Conservation (phyloP, 2,329 filamentous ascomycete species). For the Dactylellina parvicollis region DNA sequence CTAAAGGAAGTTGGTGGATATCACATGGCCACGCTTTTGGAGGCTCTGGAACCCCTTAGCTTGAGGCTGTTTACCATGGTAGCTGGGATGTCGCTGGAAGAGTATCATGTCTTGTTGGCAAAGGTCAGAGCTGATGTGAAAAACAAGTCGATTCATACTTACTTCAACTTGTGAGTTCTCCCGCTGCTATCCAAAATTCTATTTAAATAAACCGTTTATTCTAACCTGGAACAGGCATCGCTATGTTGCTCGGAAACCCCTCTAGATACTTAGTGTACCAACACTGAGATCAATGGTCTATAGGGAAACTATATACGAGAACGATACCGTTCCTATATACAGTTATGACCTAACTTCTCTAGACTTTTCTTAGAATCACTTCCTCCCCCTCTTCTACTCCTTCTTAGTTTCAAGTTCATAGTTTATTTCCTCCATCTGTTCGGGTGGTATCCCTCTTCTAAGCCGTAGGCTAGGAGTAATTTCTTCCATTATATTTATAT, state of each 20-base stretch:
- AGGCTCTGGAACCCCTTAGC: constrained; percentile 67
- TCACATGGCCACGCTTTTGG: constrained; percentile 60
- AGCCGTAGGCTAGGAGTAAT: too few relatives aligned
- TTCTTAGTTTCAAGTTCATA: too few relatives aligned
- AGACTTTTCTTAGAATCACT: too few relatives aligned
- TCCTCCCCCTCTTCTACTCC: too few relatives aligned
- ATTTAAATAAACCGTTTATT: too few relatives aligned
- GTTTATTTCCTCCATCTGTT: too few relatives aligned
- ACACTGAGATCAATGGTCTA: not conserved
- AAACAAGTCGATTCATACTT: constrained; percentile 61
- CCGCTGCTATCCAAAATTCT: not conserved
- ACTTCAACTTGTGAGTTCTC: constrained; percentile 61
- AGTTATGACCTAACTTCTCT: too few relatives aligned
- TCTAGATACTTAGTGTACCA: not conserved
- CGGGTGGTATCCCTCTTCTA: too few relatives aligned
- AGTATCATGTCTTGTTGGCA: constrained; percentile 66
- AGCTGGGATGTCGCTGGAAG: constrained; percentile 64
- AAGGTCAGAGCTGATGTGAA: constrained; percentile 64
- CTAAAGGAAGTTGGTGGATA: constrained; percentile 63
- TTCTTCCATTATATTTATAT: too few relatives aligned
- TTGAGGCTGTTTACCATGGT: constrained; percentile 67
- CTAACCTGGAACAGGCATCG: constrained; percentile 4
- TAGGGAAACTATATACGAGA: not conserved
- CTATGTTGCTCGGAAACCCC: constrained; percentile 12
- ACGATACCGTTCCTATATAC: too few relatives aligned